Evolutionary conservation across 805 yeast species (phyloP), one percentile per base, ranked within the genome.

Genomic region (Torulaspora quercuum): DNA sequence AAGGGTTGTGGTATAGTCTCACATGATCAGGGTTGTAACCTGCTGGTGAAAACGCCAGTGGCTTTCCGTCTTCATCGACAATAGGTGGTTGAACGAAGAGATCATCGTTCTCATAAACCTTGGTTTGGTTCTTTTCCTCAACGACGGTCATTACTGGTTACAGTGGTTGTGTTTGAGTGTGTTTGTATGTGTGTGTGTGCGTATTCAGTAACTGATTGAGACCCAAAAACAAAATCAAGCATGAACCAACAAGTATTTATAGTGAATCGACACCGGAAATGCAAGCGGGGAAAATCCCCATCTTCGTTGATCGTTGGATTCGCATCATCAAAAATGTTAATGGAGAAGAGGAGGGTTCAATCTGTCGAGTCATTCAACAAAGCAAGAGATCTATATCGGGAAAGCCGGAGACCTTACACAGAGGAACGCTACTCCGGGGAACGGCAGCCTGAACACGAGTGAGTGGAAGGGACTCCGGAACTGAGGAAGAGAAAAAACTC

Each of bases 1-100:
- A 40, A n/a, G 44, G 44, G 25, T 43, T 43, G 15, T 43, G 44
- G 31, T 16, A 35, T 11, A 33, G 18, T 10, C 21, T 19, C 17
- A 32, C 39, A n/a, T 29, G 27, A 9, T 20, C 27, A 8, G 39
- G 39, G 19, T 28, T 29, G 35, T 35, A 35, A n/a, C 3, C 17
- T 4, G 18, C 27, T 6, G 35, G 35, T 14, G 14, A 17, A 22
- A 18, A 35, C 10, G 27, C 14, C 10, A 32, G 15, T 6, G 35
- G 33, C 19, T 18, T 16, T 15, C 37, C 37, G 3, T 14, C 37
- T 19, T 27, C 34, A 18, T 33, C 33, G 16, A 33, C 21, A 7
- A 33, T 16, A 27, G 37, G 37, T 17, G 37, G 37, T 21, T 33
- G 31, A n/a, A 29, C 22, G 23, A 33, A 33, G 1, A 25, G 12